phyloP scores from a whole-genome alignment of 108 stramenopile genomes.

The Cafeteria roenbergensis region DNA sequence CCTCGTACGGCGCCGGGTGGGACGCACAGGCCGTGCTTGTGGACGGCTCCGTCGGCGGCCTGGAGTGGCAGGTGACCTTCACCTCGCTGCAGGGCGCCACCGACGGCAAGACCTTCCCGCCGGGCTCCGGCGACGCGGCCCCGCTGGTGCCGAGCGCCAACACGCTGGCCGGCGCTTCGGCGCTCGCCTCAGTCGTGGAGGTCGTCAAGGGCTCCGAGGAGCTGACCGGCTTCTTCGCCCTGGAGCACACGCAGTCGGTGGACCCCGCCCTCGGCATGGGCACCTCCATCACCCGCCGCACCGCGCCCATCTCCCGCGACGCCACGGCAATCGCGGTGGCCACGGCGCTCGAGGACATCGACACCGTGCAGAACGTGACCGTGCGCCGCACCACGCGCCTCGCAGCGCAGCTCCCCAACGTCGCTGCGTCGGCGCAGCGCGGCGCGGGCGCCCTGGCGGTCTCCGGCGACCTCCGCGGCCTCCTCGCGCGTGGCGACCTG shows the following conservation, averaged over 20 bases:
- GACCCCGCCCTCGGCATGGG: slow-evolving; percentile 3
- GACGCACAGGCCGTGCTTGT: slow-evolving; percentile 41
- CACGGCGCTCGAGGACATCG: slow-evolving; percentile 52
- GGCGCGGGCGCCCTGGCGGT: not conserved
- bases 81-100: slow-evolving; percentile 50
- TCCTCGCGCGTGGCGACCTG: slow-evolving; percentile 3
- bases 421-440: not conserved
- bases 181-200: slow-evolving; percentile 22
- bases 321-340: slow-evolving; percentile 41
- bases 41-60: slow-evolving; percentile 52
- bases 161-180: slow-evolving; percentile 36
- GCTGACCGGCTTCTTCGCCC: slow-evolving; percentile 36
- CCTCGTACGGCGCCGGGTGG: slow-evolving; percentile 58
- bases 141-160: slow-evolving; percentile 32
- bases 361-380: slow-evolving; percentile 47
- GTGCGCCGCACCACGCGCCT: slow-evolving; percentile 32
- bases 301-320: slow-evolving; percentile 25
- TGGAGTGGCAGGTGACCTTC: slow-evolving; percentile 58
- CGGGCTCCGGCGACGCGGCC: slow-evolving; percentile 54
- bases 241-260: too few species aligned
- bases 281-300: too few species aligned
- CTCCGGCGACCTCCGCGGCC: not conserved
- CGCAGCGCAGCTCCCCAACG: not conserved
- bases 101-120: slow-evolving; percentile 56
- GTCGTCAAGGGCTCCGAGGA: slow-evolving; percentile 22